Conservation (phyloP, 2,329 filamentous ascomycete genomes). For the Phaeoacremonium minimum region DNA sequence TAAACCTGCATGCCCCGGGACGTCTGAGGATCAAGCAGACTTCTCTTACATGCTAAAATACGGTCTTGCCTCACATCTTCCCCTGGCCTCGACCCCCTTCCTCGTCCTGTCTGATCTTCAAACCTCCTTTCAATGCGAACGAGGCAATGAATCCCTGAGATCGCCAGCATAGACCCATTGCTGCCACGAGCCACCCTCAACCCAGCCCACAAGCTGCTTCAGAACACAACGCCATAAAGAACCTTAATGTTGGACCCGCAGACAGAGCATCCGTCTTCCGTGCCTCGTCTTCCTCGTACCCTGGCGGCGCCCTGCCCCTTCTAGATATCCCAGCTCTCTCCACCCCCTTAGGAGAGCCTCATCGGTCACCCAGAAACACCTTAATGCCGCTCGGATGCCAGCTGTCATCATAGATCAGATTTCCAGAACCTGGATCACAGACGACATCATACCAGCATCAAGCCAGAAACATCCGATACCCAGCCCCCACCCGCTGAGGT, state of each 20-base stretch:
- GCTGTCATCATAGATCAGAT: slow-evolving; percentile 48
- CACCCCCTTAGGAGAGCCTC: neutral
- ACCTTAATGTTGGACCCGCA: too few relatives aligned
- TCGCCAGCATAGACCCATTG: slow-evolving; percentile 7
- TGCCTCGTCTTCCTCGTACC: too few relatives aligned
- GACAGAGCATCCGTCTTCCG: too few relatives aligned
- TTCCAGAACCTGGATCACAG: slow-evolving; percentile 43
- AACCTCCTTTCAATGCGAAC: slow-evolving; percentile 23
- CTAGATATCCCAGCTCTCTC: neutral
- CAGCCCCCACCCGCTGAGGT: slow-evolving; percentile 25
- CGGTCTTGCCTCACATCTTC: slow-evolving; percentile 26
- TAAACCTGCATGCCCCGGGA: slow-evolving; percentile 36
- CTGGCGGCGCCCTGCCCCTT: too few relatives aligned
- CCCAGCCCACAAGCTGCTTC: slow-evolving; percentile 3
- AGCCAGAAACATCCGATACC: slow-evolving; percentile 34
- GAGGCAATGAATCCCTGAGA: slow-evolving; percentile 14
- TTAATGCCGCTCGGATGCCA: slow-evolving; percentile 50
- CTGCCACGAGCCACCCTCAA: slow-evolving; percentile 8
- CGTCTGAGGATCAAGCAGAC: slow-evolving; percentile 28
- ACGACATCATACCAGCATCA: slow-evolving; percentile 32
- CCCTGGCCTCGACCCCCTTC: slow-evolving; percentile 12
- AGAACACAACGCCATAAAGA: slow-evolving; percentile 14
- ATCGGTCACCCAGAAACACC: slow-evolving; percentile 20
- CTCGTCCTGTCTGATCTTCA: slow-evolving; percentile 30
- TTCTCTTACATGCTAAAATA: slow-evolving; percentile 28